Percentiles rank a stretch among this genome's conserved stretches.
Evolutionary conservation across 805 yeast species (phyloP).

Genomic region (Teunomyces kruisii): DNA sequence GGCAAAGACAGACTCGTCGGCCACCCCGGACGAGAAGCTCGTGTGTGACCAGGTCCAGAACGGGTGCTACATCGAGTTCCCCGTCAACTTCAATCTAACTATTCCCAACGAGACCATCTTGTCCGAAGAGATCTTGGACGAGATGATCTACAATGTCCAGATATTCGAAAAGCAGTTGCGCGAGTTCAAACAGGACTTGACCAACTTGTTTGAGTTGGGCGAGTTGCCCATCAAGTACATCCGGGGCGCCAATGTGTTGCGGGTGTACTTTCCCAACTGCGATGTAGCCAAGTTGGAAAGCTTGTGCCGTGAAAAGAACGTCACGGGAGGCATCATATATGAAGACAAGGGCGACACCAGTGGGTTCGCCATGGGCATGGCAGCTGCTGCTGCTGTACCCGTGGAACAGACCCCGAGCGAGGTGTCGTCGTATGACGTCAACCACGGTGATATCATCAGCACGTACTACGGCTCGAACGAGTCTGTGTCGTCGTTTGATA

Average conservation of each 20-base stretch:
- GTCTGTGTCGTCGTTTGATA: conserved; percentile 15
- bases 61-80: conserved; percentile 38
- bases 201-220: conserved; percentile 56
- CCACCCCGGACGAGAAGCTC: conserved; percentile 16
- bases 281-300: conserved; percentile 57
- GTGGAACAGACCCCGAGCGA: conserved; percentile 1
- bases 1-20: conserved; percentile 21
- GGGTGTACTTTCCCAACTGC: conserved; percentile 72
- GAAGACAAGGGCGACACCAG: conserved; percentile 21
- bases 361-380: conserved; percentile 2
- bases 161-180: conserved; percentile 41
- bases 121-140: conserved; percentile 36
- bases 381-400: conserved; percentile 11
- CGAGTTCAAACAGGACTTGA: conserved; percentile 44
- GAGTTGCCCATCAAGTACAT: conserved; percentile 59
- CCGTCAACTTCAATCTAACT: conserved; percentile 24
- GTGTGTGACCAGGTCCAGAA: conserved; percentile 11
- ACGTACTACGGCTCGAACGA: conserved; percentile 15
- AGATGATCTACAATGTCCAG: conserved; percentile 59
- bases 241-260: conserved; percentile 35
- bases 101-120: conserved; percentile 35
- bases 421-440: conserved; percentile 4
- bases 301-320: conserved; percentile 58
- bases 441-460: conserved; percentile 22
- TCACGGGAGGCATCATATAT: conserved; percentile 55